phyloP scores from a whole-genome alignment of 768 basidiomycete genomes.

The Tulasnella sp. region DNA sequence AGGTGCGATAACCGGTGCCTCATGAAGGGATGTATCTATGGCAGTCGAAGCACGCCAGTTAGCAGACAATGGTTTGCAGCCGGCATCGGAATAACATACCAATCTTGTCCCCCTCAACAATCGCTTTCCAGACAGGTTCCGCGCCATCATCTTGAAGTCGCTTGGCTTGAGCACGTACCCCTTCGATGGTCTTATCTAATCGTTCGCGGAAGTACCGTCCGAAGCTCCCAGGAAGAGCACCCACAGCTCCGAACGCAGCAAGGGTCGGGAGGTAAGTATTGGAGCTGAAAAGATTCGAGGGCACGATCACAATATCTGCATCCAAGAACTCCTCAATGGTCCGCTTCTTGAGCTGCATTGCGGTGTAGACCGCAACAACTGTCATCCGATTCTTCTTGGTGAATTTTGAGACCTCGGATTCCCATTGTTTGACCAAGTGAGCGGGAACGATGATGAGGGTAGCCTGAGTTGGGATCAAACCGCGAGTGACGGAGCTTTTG shows the following conservation, averaged over 20 bases:
- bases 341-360: slow-evolving; percentile 62
- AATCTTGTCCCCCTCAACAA: slow-evolving; percentile 56
- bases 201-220: slow-evolving; percentile 89
- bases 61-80: not conserved
- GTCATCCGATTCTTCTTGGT: slow-evolving; percentile 52
- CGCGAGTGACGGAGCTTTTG: slow-evolving; percentile 25
- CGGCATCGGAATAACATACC: slow-evolving; percentile 42
- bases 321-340: slow-evolving; percentile 71
- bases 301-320: slow-evolving; percentile 82
- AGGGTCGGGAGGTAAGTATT: slow-evolving; percentile 71
- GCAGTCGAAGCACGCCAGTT: not conserved
- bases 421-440: slow-evolving; percentile 88
- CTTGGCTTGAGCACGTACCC: slow-evolving; percentile 63
- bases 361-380: slow-evolving; percentile 62
- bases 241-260: slow-evolving; percentile 61
- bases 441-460: slow-evolving; percentile 85
- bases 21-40: slow-evolving; percentile 18
- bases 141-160: slow-evolving; percentile 63
- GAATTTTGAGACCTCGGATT: slow-evolving; percentile 80
- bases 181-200: slow-evolving; percentile 56
- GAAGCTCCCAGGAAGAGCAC: slow-evolving; percentile 60
- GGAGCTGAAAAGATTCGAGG: slow-evolving; percentile 82
- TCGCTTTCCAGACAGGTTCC: slow-evolving; percentile 55
- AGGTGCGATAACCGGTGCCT: slow-evolving; percentile 36
- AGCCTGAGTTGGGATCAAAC: slow-evolving; percentile 50